Conservation (phyloP, 2,329 filamentous ascomycete genomes). For the Aotearoamyces nothofagi region DNA sequence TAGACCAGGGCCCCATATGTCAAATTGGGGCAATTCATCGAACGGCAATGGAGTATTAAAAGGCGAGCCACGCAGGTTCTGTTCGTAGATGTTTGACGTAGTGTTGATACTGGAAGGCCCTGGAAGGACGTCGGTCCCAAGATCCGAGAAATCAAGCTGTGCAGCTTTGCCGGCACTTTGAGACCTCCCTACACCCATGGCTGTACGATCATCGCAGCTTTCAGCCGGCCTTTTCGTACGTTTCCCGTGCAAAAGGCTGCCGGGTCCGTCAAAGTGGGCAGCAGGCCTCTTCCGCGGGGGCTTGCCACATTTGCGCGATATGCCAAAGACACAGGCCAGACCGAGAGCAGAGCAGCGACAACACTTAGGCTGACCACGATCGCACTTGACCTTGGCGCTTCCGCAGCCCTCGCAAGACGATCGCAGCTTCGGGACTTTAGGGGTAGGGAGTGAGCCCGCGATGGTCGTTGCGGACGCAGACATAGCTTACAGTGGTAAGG, state of each 20-base stretch:
- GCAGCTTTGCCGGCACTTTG: slow-evolving; percentile 3
- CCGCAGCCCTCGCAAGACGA: too few species aligned
- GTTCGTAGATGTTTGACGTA: slow-evolving; percentile 2
- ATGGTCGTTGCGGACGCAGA: too few species aligned
- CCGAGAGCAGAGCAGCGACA: too few species aligned
- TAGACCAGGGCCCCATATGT: too few species aligned
- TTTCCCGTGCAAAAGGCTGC: neutral
- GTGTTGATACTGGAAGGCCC: slow-evolving; percentile 3
- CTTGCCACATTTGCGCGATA: slow-evolving; percentile 14
- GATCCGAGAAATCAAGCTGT: slow-evolving; percentile 2
- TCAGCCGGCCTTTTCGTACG: slow-evolving; percentile 2
- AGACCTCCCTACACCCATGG: slow-evolving; percentile 1
- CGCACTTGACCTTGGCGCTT: too few species aligned
- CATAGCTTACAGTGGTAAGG: too few species aligned
- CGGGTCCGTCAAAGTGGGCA: neutral
- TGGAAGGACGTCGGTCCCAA: slow-evolving; percentile 1
- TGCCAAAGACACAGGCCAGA: too few species aligned
- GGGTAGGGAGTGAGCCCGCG: too few species aligned
- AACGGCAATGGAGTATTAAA: too few species aligned
- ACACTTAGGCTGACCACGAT: too few species aligned
- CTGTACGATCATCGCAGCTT: slow-evolving; percentile 3
- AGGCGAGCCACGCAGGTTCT: slow-evolving; percentile 2
- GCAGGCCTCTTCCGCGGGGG: slow-evolving; percentile 10
- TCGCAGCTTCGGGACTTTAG: too few species aligned
- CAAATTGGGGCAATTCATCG: too few species aligned